Evolutionary conservation across 2,329 filamentous ascomycete genomes (phyloP).

Genomic region (Seiridium cupressi): DNA sequence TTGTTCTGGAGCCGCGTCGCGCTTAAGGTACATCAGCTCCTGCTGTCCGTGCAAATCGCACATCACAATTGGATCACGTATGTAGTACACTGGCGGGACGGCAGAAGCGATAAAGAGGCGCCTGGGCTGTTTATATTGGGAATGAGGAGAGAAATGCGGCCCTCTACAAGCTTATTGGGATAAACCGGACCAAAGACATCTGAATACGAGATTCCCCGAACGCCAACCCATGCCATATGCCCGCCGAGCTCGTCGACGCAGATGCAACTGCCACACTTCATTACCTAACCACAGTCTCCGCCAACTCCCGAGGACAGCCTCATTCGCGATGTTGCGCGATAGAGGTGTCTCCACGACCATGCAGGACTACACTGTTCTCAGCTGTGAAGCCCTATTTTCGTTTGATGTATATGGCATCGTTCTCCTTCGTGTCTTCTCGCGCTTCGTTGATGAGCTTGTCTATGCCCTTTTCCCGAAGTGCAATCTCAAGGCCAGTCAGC

Average conservation of each 20-base stretch:
- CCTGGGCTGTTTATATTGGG: neutral
- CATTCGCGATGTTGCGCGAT: neutral
- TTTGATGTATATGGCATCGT: constrained; percentile 69
- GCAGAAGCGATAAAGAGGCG: neutral
- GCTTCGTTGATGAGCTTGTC: constrained; percentile 92
- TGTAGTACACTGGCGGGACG: neutral
- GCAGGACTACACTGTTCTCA: too few relatives aligned
- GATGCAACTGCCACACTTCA: neutral
- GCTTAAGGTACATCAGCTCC: neutral
- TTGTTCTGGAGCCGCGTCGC: neutral
- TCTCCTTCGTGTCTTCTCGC: constrained; percentile 84
- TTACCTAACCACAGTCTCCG: neutral
- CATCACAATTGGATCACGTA: neutral
- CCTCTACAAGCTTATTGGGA: neutral
- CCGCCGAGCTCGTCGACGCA: neutral
- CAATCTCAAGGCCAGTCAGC: constrained; percentile 58
- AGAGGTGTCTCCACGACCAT: too few relatives aligned
- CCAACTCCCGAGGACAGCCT: neutral
- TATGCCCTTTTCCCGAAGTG: constrained; percentile 84
- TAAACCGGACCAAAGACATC: constrained; percentile 4
- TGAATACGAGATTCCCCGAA: constrained; percentile 9
- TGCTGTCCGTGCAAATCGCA: too few relatives aligned
- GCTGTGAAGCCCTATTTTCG: constrained; percentile 28
- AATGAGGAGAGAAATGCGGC: constrained; percentile 3
- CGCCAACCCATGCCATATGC: constrained; percentile 6